A percentile compares a stretch with the other conserved stretches of the same genome.
phyloP scores from a whole-genome alignment of 305 asterid genomes.

The Fraxinus latifolia region DNA sequence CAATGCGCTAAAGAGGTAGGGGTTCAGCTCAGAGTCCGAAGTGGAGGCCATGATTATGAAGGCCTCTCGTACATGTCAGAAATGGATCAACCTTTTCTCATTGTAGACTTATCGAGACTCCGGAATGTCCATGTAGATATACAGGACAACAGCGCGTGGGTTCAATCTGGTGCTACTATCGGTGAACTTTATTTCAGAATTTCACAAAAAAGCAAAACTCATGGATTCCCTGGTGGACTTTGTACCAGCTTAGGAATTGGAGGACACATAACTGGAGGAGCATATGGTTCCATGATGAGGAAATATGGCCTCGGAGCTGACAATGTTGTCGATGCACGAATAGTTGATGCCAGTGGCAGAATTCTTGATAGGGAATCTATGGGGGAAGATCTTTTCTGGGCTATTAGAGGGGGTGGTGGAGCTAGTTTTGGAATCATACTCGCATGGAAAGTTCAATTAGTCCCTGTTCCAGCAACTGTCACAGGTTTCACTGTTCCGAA shows the following conservation, averaged over 20 bases:
- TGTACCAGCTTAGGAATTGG: conserved; percentile 74
- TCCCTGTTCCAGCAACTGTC: conserved; percentile 52
- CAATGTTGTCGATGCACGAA: conserved; percentile 58
- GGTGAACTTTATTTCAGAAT: conserved; percentile 66
- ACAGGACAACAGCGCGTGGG: conserved; percentile 29
- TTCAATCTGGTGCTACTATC: conserved; percentile 33
- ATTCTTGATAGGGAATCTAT: conserved; percentile 54
- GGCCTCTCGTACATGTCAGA: conserved; percentile 62
- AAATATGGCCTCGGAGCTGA: conserved; percentile 72
- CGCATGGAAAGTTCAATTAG: conserved; percentile 59
- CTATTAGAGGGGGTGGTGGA: conserved; percentile 72
- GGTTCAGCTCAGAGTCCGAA: conserved; percentile 54
- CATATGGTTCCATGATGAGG: conserved; percentile 67
- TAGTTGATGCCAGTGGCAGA: conserved; percentile 51
- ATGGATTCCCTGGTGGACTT: conserved; percentile 70
- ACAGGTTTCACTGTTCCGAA: conserved; percentile 67
- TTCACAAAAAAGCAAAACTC: conserved; percentile 54
- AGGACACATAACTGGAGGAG: conserved; percentile 80
- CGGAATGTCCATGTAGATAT: conserved; percentile 38
- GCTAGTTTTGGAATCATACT: conserved; percentile 59
- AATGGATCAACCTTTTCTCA: conserved; percentile 39
- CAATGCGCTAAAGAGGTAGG: conserved; percentile 45
- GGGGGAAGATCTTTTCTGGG: conserved; percentile 84
- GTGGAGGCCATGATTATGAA: conserved; percentile 84
- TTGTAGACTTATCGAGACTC: conserved; percentile 51